Evolutionary conservation across 768 basidiomycete species (phyloP).

Genomic region (Mrakia gelida): DNA sequence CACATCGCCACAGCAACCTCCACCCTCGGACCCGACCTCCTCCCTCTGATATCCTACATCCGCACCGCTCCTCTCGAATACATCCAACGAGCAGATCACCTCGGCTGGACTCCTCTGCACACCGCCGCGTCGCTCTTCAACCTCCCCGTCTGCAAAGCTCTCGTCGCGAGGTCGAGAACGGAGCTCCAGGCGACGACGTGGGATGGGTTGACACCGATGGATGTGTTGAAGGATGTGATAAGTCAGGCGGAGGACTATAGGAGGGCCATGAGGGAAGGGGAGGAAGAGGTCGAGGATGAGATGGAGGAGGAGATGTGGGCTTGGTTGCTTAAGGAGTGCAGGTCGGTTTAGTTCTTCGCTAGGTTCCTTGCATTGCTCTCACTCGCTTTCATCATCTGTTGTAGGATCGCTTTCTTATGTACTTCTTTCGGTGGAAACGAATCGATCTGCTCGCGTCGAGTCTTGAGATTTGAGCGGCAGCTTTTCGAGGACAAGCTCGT

Average conservation of each 20-base stretch:
- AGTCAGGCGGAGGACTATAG: background rate
- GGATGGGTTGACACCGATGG: conserved; percentile 1
- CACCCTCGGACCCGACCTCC: background rate
- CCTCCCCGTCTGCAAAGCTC: background rate
- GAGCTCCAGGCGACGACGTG: background rate
- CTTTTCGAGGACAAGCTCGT: too few relatives aligned
- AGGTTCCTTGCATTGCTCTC: background rate
- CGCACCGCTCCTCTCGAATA: conserved; percentile 1
- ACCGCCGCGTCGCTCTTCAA: background rate
- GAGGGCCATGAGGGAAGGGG: background rate
- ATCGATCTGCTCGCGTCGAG: too few relatives aligned
- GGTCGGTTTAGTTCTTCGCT: background rate
- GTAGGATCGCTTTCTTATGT: background rate
- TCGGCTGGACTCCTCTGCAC: conserved; percentile 13
- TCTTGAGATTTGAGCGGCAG: too few relatives aligned
- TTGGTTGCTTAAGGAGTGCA: background rate
- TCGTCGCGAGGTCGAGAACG: background rate
- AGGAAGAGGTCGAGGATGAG: conserved; percentile 1
- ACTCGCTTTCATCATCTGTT: background rate
- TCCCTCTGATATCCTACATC: conserved; percentile 11
- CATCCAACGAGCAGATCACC: conserved; percentile 10
- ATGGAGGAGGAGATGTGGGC: background rate
- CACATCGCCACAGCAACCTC: background rate
- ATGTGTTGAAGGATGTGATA: conserved; percentile 7
- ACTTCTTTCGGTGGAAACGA: background rate